Percentiles rank a stretch among this genome's conserved stretches.
Conservation (phyloP, 2,329 filamentous ascomycete genomes). For the Diaporthe ampelina region DNA sequence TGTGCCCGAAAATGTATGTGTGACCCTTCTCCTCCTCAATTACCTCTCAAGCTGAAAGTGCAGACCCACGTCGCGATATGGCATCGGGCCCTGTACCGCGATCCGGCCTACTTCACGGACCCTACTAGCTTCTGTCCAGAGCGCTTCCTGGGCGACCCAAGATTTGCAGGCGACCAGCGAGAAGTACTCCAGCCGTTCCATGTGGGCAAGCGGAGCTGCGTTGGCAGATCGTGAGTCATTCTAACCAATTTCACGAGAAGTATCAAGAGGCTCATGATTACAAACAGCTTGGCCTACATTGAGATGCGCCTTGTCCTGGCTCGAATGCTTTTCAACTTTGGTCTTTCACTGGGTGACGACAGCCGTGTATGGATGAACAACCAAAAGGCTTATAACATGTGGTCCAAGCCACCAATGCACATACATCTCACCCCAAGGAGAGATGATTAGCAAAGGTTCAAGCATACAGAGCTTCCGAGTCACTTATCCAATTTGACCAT, state of each 20-base stretch:
- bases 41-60: background rate
- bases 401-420: slow-evolving; percentile 55
- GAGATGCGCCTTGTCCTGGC: slow-evolving; percentile 65
- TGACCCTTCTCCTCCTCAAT: too few relatives aligned
- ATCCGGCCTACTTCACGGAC: background rate
- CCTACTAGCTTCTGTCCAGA: background rate
- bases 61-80: background rate
- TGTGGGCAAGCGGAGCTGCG: background rate
- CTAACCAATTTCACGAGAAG: background rate
- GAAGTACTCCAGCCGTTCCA: background rate
- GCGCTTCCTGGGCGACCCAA: background rate
- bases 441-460: background rate
- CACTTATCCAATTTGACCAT: background rate
- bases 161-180: background rate
- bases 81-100: background rate
- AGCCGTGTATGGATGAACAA: slow-evolving; percentile 53
- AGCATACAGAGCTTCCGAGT: background rate
- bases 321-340: slow-evolving; percentile 63
- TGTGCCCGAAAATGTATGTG: background rate
- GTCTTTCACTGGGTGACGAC: slow-evolving; percentile 56
- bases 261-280: background rate
- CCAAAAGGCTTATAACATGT: slow-evolving; percentile 55
- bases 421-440: slow-evolving; percentile 50
- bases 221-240: slow-evolving; percentile 9
- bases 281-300: slow-evolving; percentile 59